phyloP scores from a whole-genome alignment of 1,139 yeast genomes.

The Scheffersomyces parashehatae region DNA sequence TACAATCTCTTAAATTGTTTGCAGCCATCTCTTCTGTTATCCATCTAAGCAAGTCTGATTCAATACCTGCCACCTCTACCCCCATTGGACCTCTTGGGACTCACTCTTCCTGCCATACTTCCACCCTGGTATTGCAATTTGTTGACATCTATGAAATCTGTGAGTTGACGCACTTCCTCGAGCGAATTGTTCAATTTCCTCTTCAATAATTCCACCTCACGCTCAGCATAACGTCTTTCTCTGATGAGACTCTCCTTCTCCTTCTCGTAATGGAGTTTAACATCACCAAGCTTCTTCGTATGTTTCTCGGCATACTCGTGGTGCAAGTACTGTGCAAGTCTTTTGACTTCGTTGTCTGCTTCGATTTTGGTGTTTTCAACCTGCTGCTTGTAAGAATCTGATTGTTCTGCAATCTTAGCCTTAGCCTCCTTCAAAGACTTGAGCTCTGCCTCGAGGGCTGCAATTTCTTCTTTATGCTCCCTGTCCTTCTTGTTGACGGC shows the following conservation, averaged over 20 bases:
- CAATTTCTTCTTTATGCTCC: slow-evolving; percentile 12
- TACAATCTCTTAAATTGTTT: no score
- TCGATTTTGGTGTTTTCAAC: slow-evolving; percentile 17
- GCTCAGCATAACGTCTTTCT: slow-evolving; percentile 13
- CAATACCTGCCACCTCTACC: slow-evolving; percentile 5
- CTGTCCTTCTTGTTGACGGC: slow-evolving; percentile 16
- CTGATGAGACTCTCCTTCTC: slow-evolving; percentile 9
- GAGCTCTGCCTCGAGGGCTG: slow-evolving; percentile 11
- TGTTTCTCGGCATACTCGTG: slow-evolving; percentile 27
- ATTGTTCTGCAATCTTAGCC: slow-evolving; percentile 6
- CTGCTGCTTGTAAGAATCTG: slow-evolving; percentile 13
- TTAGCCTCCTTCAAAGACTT: slow-evolving; percentile 12
- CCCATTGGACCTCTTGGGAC: slow-evolving; percentile 7
- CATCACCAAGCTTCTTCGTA: slow-evolving; percentile 15
- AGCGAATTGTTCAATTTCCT: slow-evolving; percentile 14
- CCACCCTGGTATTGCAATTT: slow-evolving; percentile 13
- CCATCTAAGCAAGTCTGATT: not conserved
- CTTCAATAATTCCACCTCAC: slow-evolving; percentile 18
- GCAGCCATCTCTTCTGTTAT: no score
- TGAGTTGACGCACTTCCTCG: slow-evolving; percentile 16
- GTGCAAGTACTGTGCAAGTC: slow-evolving; percentile 24
- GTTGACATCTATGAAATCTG: slow-evolving; percentile 14
- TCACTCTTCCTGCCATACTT: not conserved
- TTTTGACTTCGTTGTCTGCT: slow-evolving; percentile 21
- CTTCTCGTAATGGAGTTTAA: slow-evolving; percentile 15